Evolutionary conservation across 2,329 filamentous ascomycete genomes (phyloP), one percentile per base, ranked within the genome.

Genomic region (Stachybotrys elegans): DNA sequence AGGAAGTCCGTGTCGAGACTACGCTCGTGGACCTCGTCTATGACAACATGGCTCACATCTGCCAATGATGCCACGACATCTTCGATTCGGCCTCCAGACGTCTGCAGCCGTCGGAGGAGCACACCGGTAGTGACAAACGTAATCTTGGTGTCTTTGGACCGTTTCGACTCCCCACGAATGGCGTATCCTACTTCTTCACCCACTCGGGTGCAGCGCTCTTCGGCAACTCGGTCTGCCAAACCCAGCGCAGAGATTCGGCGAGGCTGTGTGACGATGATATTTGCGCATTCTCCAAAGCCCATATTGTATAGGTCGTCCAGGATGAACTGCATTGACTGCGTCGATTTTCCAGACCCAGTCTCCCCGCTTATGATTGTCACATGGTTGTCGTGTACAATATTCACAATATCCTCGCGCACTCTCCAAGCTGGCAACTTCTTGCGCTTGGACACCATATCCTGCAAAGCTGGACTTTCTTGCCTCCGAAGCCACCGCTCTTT

Each of bases 81-180:
- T 20, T 91, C 84, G 12, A 85, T 80, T 22, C 81, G 78, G 6
- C 87, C 88, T 40, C 89, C 88, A 4, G 88, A 91, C 1, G 88
- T 93, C 65, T 98, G 93, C n/a, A 98, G 74, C 12, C 91, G 83
- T 48, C 93, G 77, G 16, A 98, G 76, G 29, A 98, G 71, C 3
- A 98, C 90, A 79, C 92, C 92, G 9, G 92, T 96, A 0, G 92
- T 98, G 48, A 96, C 88, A 60, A 97, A 97, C 0, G 88, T 95
- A 56, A 97, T 94, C 64, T 86, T 92, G 0, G 93, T 97, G 36
- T 79, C 73, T 14, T 69, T 68, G 46, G 80, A 85, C 32, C 82
- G 75, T 55, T 86, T 91, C 25, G 86, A 92, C 62, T 97, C 92
- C 51, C 92, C 92, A 48, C 92, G 83, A 54, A 98, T 96, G 6